These are phyloP conservation scores for Myrmaecium sp. DNA, from an alignment of 2,329 filamentous ascomycete species.

Conservation along the genomic window DNA sequence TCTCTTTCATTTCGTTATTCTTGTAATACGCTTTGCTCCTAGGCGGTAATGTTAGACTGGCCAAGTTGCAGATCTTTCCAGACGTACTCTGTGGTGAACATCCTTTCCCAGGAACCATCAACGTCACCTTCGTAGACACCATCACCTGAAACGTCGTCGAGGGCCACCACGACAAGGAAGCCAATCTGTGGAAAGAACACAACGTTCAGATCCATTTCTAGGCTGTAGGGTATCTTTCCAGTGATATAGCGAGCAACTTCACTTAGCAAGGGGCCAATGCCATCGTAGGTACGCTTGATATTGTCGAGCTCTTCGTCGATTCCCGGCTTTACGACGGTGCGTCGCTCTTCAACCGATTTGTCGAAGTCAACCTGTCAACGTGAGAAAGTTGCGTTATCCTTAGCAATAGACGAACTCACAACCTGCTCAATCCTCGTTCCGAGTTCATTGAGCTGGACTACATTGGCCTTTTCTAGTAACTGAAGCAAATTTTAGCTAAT, in stretches of 20 bases:
- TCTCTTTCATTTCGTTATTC: slow-evolving; percentile 59
- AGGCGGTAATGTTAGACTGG: background rate
- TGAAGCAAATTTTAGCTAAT: no score
- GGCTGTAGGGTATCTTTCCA: slow-evolving; percentile 40
- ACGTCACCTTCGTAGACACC: slow-evolving; percentile 45
- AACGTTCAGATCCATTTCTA: slow-evolving; percentile 47
- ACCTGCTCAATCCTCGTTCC: slow-evolving; percentile 56
- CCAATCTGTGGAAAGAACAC: slow-evolving; percentile 86
- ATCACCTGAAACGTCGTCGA: slow-evolving; percentile 40
- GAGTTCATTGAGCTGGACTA: slow-evolving; percentile 42
- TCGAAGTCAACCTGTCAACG: slow-evolving; percentile 53
- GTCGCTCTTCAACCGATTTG: slow-evolving; percentile 50
- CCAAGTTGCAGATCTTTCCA: background rate
- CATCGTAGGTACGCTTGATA: slow-evolving; percentile 61
- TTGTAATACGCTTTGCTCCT: slow-evolving; percentile 64
- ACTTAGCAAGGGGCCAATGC: slow-evolving; percentile 57
- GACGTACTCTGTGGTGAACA: slow-evolving; percentile 48
- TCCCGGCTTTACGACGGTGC: slow-evolving; percentile 55
- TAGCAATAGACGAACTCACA: slow-evolving; percentile 15
- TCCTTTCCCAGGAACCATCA: slow-evolving; percentile 54
- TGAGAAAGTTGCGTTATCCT: slow-evolving; percentile 1
- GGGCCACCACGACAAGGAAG: slow-evolving; percentile 61
- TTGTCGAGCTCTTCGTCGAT: slow-evolving; percentile 60
- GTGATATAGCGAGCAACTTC: slow-evolving; percentile 49
- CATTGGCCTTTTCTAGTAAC: slow-evolving; percentile 44